Base-by-base conservation (phyloP, 805 yeast genomes). In the Saccharomycopsis schoenii region DNA sequence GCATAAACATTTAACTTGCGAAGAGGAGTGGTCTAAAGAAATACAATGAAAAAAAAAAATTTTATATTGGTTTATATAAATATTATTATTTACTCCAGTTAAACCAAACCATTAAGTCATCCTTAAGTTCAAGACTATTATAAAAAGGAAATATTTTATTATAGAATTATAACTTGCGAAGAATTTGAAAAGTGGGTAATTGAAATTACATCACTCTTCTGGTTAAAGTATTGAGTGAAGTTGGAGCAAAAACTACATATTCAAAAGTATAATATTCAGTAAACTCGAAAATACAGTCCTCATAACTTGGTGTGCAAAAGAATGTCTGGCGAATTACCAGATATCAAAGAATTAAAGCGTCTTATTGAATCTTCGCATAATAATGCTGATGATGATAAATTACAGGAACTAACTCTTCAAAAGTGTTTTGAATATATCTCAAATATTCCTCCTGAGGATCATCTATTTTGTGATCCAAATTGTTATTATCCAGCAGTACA, bases 381-480 rank as follows among this genome's bases (percentile, higher is more conserved):
- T 34, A 63, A 67, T 6, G 70, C 76, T 0, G 65, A 66, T 12
- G 72, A 75, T 59, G 73, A 73, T 55, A 64, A 50, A 6, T 66
- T 73, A 1, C 78, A 76, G 62, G 74, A 71, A 55, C 60, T 66
- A 10, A 74, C 77, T 2, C 68, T 81, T 41, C 76, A 76, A 55
- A 76, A 74, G 36, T 69, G 80, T 52, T 70, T 78, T 64, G 69
- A 73, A 54, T 72, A 71, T 60, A 65, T 76, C 11, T 67, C 73
- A 4, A 62, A 66, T 39, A 62, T 72, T 25, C 69, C 71, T 6
- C 64, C 64, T 15, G 71, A 68, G 25, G 66, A 61, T 47, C 88
- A 86, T 65, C 71, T 81, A 66, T 86, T 84, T 68, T 85, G 91
- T 70, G 80, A 83, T 66, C 73, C 73, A 9, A 69, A 70, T 37